Evolutionary conservation across 1,284 basidiomycete species (phyloP), one percentile per base, ranked within the genome.

Genomic region (Rhodotorula glutinis): DNA sequence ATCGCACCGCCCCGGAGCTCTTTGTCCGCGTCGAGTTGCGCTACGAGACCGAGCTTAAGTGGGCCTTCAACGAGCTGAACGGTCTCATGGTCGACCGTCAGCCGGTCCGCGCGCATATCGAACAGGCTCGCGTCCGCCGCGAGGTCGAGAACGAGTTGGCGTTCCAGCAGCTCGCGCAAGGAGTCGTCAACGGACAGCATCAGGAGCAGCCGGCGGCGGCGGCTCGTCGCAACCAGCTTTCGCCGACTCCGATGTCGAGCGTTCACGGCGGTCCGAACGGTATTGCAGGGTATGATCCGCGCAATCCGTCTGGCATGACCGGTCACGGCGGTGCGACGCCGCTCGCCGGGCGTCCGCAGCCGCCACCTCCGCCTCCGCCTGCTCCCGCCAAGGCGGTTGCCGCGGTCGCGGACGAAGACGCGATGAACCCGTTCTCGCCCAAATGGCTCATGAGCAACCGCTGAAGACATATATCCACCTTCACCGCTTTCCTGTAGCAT

Each of bases 31-130:
- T 67, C 58, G 66, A 67, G 51, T 29, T 67, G 41, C 53, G 66
- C 33, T 67, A 67, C 59, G 55, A 63, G 38, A 67, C 66, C n/a
- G 66, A 67, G 47, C 54, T 61, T 9, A 29, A 38, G 4, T 67
- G 66, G 66, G 66, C 66, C 0, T 59, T 44, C 10, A 44, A 21
- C 47, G 66, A 67, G 40, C 49, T 67, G 13, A 38, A 67, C 59
- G 66, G 66, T 23, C 49, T 57, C 30, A 40, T 57, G 17, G 51
- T 64, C 33, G 49, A 51, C 16, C 3, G 29, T 8, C 51, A 29
- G n/a, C n/a, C 49, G 10, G 30, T 67, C 58, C 23, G 27, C 10
- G 62, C 62, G 23, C 51, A 30, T 16, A 53, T 63, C 51, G 66
- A 67, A 23, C 66, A 67, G 29, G 14, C 40, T 4, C 30, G 43